Evolutionary conservation across 805 yeast species (phyloP).

Genomic region (Metschnikowia gruessii): DNA sequence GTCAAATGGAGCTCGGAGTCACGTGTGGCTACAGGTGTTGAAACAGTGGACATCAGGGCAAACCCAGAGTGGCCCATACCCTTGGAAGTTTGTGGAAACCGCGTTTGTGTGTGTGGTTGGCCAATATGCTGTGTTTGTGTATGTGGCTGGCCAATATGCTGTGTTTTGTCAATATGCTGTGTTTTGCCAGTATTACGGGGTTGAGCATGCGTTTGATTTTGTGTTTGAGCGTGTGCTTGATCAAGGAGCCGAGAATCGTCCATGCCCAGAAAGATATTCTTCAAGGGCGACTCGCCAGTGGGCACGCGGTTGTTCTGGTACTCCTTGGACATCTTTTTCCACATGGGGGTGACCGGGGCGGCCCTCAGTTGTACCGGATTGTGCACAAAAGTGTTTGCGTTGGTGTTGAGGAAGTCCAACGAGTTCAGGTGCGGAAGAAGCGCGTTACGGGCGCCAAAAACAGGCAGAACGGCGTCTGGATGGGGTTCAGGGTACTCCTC

Average conservation of each 20-base stretch:
- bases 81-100: not conserved
- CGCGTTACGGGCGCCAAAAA: not conserved
- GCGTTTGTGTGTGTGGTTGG: too few species aligned
- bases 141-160: too few species aligned
- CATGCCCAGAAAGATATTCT: conserved; percentile 29
- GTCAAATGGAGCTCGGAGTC: conserved; percentile 17
- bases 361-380: conserved; percentile 19
- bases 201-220: not conserved
- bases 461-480: not conserved
- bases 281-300: conserved; percentile 24
- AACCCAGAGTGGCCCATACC: conserved; percentile 24
- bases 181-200: too few species aligned
- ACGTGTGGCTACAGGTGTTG: conserved; percentile 34
- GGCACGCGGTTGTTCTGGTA: conserved; percentile 24
- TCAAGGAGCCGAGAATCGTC: conserved; percentile 15
- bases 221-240: too few species aligned
- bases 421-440: not conserved
- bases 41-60: conserved; percentile 17
- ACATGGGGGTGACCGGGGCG: conserved; percentile 21
- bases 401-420: conserved; percentile 21
- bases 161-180: too few species aligned
- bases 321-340: conserved; percentile 34
- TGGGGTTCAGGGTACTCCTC: conserved; percentile 8
- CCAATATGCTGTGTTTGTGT: too few species aligned
- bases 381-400: conserved; percentile 33